Evolutionary conservation across 1,284 basidiomycete genomes (phyloP).

Genomic region (Hemileia vastatrix): DNA sequence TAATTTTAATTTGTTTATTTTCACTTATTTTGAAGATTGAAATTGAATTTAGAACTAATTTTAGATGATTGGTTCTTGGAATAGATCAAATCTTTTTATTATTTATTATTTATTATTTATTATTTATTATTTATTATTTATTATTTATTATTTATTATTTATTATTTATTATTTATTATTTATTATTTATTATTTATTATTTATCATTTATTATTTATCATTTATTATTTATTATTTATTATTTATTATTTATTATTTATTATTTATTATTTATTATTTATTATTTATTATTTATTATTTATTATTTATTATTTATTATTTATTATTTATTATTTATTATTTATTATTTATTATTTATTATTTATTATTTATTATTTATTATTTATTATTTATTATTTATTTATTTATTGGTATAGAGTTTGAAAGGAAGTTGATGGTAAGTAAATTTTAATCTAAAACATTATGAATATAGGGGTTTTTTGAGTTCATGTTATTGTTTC

Average conservation of each 20-base stretch:
- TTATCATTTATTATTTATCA: constrained; percentile 5
- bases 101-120: constrained; percentile 7
- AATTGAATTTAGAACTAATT: too few relatives aligned
- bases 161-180: constrained; percentile 7
- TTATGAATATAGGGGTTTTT: not conserved
- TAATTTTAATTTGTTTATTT: too few relatives aligned
- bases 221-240: constrained; percentile 7
- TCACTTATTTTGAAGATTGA: too few relatives aligned
- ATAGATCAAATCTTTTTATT: too few relatives aligned
- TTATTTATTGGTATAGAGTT: not conserved
- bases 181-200: constrained; percentile 7
- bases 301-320: constrained; percentile 7
- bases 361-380: constrained; percentile 4
- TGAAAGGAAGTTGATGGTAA: not conserved
- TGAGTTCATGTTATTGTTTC: not conserved
- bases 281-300: constrained; percentile 7
- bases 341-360: constrained; percentile 4
- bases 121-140: constrained; percentile 7
- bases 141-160: constrained; percentile 7
- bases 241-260: constrained; percentile 7
- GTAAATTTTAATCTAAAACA: not conserved
- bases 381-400: constrained; percentile 6
- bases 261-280: constrained; percentile 7
- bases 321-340: constrained; percentile 7
- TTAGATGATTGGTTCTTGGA: too few relatives aligned